phyloP scores from a whole-genome alignment of 148 eudicot species.

The Hydrangea macrophylla region DNA sequence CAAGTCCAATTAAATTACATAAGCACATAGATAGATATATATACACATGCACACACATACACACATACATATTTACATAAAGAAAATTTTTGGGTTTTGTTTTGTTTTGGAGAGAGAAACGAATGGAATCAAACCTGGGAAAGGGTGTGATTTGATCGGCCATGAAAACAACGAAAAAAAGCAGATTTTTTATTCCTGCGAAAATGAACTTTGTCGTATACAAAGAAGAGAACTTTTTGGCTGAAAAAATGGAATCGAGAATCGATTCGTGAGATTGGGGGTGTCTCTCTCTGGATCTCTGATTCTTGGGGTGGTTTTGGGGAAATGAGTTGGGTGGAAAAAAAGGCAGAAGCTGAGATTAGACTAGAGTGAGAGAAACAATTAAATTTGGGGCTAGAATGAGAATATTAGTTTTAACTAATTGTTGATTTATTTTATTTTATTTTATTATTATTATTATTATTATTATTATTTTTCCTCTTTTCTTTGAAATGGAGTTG shows the following conservation, averaged over 20 bases:
- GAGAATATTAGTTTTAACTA: too few species aligned
- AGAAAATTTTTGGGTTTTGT: not conserved
- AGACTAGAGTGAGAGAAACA: not conserved
- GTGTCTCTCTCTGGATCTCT: not conserved
- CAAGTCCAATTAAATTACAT: not conserved
- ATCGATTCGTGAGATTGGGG: not conserved
- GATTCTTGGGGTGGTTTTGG: constrained; percentile 13
- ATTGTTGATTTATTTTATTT: too few species aligned
- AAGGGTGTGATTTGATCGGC: constrained; percentile 7
- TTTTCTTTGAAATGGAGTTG: too few species aligned
- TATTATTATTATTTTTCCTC: too few species aligned
- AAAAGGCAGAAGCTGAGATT: not conserved
- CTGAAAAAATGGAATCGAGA: constrained; percentile 2
- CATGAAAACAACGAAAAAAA: constrained; percentile 15
- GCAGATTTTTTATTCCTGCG: constrained; percentile 12
- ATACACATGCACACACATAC: not conserved
- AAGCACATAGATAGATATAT: too few species aligned
- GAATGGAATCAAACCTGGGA: constrained; percentile 8
- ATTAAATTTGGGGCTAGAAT: too few species aligned
- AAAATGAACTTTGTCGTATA: not conserved
- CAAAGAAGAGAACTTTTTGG: not conserved
- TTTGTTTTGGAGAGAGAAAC: not conserved
- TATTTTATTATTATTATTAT: too few species aligned
- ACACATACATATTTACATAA: not conserved
- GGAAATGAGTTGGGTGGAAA: not conserved